phyloP scores from a whole-genome alignment of 1,284 basidiomycete species.

The Schizopora paradoxa region DNA sequence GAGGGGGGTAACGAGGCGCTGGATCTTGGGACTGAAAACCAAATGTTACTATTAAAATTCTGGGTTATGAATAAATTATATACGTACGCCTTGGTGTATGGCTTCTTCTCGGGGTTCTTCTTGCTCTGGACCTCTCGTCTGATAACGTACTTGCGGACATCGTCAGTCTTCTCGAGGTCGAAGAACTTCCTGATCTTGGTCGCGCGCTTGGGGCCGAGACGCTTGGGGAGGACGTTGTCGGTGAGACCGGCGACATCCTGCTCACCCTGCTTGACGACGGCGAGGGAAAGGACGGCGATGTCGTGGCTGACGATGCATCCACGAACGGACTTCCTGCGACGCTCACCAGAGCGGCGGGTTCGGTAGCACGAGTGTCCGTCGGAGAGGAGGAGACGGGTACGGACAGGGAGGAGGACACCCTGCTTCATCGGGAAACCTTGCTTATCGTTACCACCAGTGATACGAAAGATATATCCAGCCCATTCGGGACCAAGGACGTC shows the following conservation, averaged over 20 bases:
- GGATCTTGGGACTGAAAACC: slow-evolving; percentile 69
- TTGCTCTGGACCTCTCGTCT: slow-evolving; percentile 83
- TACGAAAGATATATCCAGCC: slow-evolving; percentile 96
- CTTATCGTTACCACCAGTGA: slow-evolving; percentile 97
- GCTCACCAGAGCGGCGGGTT: slow-evolving; percentile 87
- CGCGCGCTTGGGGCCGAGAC: slow-evolving; percentile 92
- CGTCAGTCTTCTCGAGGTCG: slow-evolving; percentile 97
- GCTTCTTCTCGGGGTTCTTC: slow-evolving; percentile 93
- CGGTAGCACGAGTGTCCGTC: slow-evolving; percentile 99
- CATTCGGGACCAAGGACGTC: slow-evolving; percentile 94
- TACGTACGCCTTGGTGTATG: slow-evolving; percentile 95
- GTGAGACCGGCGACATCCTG: slow-evolving; percentile 89
- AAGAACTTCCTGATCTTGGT: slow-evolving; percentile 98
- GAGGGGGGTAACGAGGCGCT: slow-evolving; percentile 88
- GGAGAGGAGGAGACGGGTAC: slow-evolving; percentile 90
- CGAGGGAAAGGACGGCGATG: slow-evolving; percentile 91
- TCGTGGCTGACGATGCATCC: slow-evolving; percentile 97
- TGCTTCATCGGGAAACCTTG: slow-evolving; percentile 99
- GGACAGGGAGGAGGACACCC: slow-evolving; percentile 92
- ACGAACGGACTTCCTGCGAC: slow-evolving; percentile 97
- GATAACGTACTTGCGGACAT: slow-evolving; percentile 96
- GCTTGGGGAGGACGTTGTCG: slow-evolving; percentile 90
- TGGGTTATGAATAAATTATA: background rate
- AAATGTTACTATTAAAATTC: background rate
- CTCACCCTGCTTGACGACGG: slow-evolving; percentile 98